Evolutionary conservation across 352 stramenopile species (phyloP).

Genomic region (Pythium vanterpoolii): DNA sequence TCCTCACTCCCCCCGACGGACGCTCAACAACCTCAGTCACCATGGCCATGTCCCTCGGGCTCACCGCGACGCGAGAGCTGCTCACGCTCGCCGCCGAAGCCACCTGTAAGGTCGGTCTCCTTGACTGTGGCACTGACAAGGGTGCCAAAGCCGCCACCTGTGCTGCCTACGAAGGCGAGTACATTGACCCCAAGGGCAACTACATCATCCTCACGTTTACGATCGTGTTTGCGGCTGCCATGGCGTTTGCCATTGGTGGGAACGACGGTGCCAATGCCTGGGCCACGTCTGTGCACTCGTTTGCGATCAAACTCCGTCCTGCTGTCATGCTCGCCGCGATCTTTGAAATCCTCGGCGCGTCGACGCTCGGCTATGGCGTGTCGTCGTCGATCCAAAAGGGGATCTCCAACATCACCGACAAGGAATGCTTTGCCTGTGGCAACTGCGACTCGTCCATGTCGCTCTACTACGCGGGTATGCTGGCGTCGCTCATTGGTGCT

Average conservation of each 20-base stretch:
- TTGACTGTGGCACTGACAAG: constrained; percentile 14
- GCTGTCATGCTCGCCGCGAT: constrained; percentile 68
- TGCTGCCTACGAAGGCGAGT: constrained; percentile 25
- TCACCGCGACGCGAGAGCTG: constrained; percentile 10
- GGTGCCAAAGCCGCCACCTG: neutral
- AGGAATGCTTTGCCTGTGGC: constrained; percentile 28
- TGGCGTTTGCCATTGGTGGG: constrained; percentile 49
- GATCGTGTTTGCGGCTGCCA: constrained; percentile 25
- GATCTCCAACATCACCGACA: constrained; percentile 25
- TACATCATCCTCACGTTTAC: constrained; percentile 26
- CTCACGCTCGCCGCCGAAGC: constrained; percentile 6
- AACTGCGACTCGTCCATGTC: constrained; percentile 49
- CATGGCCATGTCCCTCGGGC: constrained; percentile 6
- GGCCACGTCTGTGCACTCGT: constrained; percentile 70
- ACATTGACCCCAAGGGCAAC: constrained; percentile 22
- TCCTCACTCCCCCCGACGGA: too few species aligned
- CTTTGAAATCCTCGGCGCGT: constrained; percentile 79
- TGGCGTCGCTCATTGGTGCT: constrained; percentile 43
- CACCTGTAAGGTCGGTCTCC: constrained; percentile 17
- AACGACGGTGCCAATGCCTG: constrained; percentile 90
- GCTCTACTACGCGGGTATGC: constrained; percentile 72
- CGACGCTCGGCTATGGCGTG: constrained; percentile 73
- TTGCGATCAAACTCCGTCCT: constrained; percentile 58
- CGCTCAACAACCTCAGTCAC: too few species aligned
- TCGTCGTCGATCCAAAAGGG: constrained; percentile 63